phyloP scores from a whole-genome alignment of 768 basidiomycete genomes.

The Neoboletus magnificus region DNA sequence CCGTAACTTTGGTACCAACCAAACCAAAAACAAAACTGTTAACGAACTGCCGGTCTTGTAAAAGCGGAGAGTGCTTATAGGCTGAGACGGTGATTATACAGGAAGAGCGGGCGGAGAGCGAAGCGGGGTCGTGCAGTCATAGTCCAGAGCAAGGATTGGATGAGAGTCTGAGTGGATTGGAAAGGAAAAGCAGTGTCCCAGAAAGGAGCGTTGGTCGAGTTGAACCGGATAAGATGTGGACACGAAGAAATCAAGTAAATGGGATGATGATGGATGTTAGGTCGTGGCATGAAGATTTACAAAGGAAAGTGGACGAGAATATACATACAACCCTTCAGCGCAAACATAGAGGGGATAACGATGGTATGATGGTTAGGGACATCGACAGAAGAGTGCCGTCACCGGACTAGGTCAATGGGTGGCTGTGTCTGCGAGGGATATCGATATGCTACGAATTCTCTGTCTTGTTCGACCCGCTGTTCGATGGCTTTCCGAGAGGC shows the following conservation, averaged over 20 bases:
- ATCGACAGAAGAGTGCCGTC: constrained; percentile 10
- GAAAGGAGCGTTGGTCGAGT: constrained; percentile 22
- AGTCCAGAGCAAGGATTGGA: constrained; percentile 27
- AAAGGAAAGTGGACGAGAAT: constrained; percentile 10
- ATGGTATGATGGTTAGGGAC: constrained; percentile 3
- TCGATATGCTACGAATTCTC: constrained; percentile 82
- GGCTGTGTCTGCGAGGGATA: constrained; percentile 76
- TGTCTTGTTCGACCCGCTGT: constrained; percentile 79
- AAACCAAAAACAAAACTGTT: constrained; percentile 28
- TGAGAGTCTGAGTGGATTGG: constrained; percentile 6
- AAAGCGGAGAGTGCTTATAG: constrained; percentile 12
- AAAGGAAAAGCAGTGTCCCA: constrained; percentile 24
- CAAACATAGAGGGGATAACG: constrained; percentile 2
- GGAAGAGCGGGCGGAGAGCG: constrained; percentile 6
- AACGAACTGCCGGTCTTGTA: constrained; percentile 9
- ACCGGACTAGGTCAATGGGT: constrained; percentile 58
- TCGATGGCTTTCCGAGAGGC: constrained; percentile 70
- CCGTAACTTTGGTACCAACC: constrained; percentile 14
- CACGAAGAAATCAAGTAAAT: constrained; percentile 16
- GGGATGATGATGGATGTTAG: constrained; percentile 19
- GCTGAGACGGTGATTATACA: constrained; percentile 12
- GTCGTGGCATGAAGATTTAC: constrained; percentile 18
- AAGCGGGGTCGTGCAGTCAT: constrained; percentile 21
- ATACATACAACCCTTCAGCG: constrained; percentile 5
- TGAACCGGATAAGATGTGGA: constrained; percentile 16